Evolutionary conservation across 331 rosid genomes (phyloP).

Genomic region (Quercus lobata): DNA sequence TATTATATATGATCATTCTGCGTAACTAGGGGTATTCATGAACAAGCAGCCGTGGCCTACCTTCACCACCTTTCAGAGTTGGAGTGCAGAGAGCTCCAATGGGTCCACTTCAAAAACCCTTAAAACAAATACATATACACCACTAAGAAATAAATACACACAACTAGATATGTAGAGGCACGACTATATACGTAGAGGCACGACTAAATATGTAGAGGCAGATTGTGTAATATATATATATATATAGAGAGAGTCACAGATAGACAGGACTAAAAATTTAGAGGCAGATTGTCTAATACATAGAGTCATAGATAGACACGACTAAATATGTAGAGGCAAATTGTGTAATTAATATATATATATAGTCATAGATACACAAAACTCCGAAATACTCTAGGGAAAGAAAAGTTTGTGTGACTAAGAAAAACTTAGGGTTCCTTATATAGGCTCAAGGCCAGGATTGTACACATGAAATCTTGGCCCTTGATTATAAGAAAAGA

Average conservation of each 20-base stretch:
- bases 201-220: no score
- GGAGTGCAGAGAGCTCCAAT: constrained; percentile 43
- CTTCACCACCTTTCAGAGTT: constrained; percentile 47
- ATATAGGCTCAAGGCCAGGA: constrained; percentile 33
- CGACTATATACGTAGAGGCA: no score
- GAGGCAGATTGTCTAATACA: no score
- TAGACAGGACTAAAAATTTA: no score
- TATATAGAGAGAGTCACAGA: no score
- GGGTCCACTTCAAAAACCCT: not conserved
- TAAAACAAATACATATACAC: not conserved
- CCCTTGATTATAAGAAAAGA: no score
- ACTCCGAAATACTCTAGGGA: not conserved
- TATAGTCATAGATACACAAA: not conserved
- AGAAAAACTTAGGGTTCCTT: constrained; percentile 11
- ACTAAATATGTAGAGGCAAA: not conserved
- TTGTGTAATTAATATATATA: not conserved
- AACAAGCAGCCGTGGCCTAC: constrained; percentile 55
- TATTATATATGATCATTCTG: not conserved
- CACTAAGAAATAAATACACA: no score
- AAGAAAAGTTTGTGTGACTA: constrained; percentile 10
- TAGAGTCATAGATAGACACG: not conserved
- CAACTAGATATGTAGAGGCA: not conserved
- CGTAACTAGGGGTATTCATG: constrained; percentile 49
- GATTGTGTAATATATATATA: no score
- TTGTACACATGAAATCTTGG: constrained; percentile 12